A percentile compares a stretch with the other conserved stretches of the same genome.
phyloP scores from a whole-genome alignment of 108 stramenopile genomes.

The Nitzschia sp. region DNA sequence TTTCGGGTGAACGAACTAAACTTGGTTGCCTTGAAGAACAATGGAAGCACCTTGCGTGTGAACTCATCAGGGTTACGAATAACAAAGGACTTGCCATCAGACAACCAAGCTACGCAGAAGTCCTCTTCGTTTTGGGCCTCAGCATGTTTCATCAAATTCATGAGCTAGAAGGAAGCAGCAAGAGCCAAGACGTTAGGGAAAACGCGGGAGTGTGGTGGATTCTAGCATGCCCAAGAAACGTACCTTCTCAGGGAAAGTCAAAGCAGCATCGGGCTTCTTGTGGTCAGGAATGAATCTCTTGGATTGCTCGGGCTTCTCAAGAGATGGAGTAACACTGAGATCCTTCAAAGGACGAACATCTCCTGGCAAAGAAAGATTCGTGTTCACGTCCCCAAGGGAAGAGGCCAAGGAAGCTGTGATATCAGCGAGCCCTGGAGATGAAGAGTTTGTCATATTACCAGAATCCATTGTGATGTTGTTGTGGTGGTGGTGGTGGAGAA shows the following conservation, averaged over 20 bases:
- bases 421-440: too few relatives aligned
- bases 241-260: slow-evolving; percentile 73
- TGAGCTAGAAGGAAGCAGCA: slow-evolving; percentile 40
- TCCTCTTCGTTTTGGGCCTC: slow-evolving; percentile 25
- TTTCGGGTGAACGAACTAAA: slow-evolving; percentile 81
- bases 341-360: too few relatives aligned
- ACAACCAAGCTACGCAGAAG: slow-evolving; percentile 57
- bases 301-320: not conserved
- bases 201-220: not conserved
- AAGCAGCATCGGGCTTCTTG: slow-evolving; percentile 65
- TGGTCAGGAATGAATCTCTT: slow-evolving; percentile 58
- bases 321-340: too few relatives aligned
- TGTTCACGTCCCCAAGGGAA: too few relatives aligned
- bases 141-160: slow-evolving; percentile 59
- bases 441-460: too few relatives aligned
- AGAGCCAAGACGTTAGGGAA: slow-evolving; percentile 1
- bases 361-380: too few relatives aligned
- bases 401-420: too few relatives aligned
- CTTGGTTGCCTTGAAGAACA: slow-evolving; percentile 83
- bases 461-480: too few relatives aligned
- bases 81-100: slow-evolving; percentile 71
- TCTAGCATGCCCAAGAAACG: slow-evolving; percentile 8
- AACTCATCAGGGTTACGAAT: slow-evolving; percentile 72
- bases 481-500: too few relatives aligned
- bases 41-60: slow-evolving; percentile 70